A percentile compares a stretch with the other conserved stretches of the same genome.
These are phyloP conservation scores for Aegilops bicornis DNA, from an alignment of 176 grass and related monocot species.

Conservation along the genomic window DNA sequence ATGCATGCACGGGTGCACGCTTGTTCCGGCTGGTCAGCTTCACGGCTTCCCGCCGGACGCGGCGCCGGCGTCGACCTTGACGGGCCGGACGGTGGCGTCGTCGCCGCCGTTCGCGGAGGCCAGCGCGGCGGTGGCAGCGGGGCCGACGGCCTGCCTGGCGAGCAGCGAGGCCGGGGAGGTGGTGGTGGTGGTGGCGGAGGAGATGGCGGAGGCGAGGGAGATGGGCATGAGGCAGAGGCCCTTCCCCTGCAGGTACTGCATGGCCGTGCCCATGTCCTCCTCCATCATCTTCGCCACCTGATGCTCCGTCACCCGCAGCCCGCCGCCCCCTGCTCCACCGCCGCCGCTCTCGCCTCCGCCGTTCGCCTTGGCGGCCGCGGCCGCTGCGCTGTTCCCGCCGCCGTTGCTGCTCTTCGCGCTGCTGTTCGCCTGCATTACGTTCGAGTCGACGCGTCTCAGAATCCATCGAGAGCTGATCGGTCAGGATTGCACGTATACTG, in stretches of 20 bases:
- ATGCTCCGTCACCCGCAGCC: constrained; percentile 66
- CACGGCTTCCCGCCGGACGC: constrained; percentile 1
- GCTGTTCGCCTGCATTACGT: constrained; percentile 32
- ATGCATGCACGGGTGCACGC: not conserved
- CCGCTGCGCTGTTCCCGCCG: not conserved
- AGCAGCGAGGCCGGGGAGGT: constrained; percentile 40
- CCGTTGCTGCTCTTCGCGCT: constrained; percentile 11
- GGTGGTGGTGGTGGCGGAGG: constrained; percentile 57
- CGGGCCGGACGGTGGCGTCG: not conserved
- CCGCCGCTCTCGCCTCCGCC: not conserved
- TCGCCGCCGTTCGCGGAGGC: not conserved
- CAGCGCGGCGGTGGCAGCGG: not conserved
- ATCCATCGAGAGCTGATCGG: not conserved
- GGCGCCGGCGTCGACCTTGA: not conserved
- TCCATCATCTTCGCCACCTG: constrained; percentile 98
- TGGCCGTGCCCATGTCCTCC: constrained; percentile 97
- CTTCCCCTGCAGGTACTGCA: constrained; percentile 98
- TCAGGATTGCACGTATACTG: too few species aligned
- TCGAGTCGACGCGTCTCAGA: not conserved
- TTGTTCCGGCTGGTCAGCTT: not conserved
- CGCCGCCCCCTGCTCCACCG: constrained; percentile 17
- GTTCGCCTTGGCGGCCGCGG: not conserved
- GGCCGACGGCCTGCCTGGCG: constrained; percentile 25
- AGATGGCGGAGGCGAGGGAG: constrained; percentile 94
- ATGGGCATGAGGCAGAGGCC: constrained; percentile 99